Conservation (phyloP, 176 grass and related monocot genomes). For the Lolium rigidum region DNA sequence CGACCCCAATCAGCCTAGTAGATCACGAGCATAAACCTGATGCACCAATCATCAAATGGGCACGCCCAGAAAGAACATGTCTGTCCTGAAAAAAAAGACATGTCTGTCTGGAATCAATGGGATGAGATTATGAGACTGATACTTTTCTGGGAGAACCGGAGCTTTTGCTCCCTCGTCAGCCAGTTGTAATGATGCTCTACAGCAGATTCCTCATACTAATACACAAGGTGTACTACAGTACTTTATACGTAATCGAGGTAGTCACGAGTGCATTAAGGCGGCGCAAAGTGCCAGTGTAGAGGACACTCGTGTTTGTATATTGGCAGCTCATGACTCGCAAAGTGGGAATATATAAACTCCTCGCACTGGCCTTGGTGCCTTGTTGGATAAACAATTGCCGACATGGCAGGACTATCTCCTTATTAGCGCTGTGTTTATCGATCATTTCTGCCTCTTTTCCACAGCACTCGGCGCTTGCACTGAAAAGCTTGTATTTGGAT, state of each 20-base stretch:
- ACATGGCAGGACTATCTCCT: neutral
- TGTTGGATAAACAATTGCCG: slow-evolving; percentile 34
- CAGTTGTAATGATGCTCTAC: neutral
- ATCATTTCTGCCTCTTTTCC: neutral
- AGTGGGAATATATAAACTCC: neutral
- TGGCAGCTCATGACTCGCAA: neutral
- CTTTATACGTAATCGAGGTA: neutral
- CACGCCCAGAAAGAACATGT: too few species aligned
- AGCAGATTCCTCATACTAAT: neutral
- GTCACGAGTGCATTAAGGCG: slow-evolving; percentile 9
- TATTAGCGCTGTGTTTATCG: neutral
- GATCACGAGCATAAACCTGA: too few species aligned
- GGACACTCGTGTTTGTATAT: neutral
- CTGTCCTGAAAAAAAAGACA: too few species aligned
- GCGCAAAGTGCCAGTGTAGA: slow-evolving; percentile 26
- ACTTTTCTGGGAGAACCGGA: too few species aligned
- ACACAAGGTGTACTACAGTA: neutral
- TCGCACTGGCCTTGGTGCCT: neutral
- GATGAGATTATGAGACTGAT: too few species aligned
- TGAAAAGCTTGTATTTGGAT: neutral
- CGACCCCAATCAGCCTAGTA: too few species aligned
- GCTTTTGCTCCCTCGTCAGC: neutral
- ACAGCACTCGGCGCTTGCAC: neutral
- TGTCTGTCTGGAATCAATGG: too few species aligned
- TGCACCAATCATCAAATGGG: too few species aligned